Base-by-base conservation (phyloP, 306 rosid species). In the Hippophae rhamnoides region DNA sequence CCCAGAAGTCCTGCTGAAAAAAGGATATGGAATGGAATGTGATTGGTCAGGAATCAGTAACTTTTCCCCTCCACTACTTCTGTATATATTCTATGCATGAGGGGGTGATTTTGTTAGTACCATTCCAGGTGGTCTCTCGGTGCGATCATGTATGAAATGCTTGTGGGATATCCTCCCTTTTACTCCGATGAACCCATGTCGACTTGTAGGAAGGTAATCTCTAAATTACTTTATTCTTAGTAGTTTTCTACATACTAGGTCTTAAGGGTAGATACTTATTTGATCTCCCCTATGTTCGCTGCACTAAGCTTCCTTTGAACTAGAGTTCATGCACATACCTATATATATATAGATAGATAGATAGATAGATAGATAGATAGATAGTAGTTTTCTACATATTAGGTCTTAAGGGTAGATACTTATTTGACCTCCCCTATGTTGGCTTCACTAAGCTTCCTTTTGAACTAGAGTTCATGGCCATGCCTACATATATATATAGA, bases 1-100 rank as follows among this genome's bases (percentile, higher is more conserved):
- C 70, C 99, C 99, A 3, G 99, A 93, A 76, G 97, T 93, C 75
- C 70, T 93, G 71, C 78, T 93, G 79, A 93, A 93, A 86, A 88
- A 93, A 73, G 99, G 99, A 82, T 93, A 93, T 80, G 99, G 99
- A 54, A 84, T 93, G 99, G 99, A 93, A 70, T 93, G 99, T 77
- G 99, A 93, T 77, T 93, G 86, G 80, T 81, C 56, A 76, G 94
- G 82, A 76, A 61, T 31, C 64, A 54, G 31, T 13, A 57, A 50
- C 58, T 47, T 52, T 62, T 63, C 62, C 8, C 47, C 26, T 58
- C 53, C 18, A 26, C 48, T 56, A 49, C 9, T 49, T 62, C 55
- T 53, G 5, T 58, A 14, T 41, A 41, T 72, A 59, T 62, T 69
- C 64, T 52, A 47, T 67, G 14, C 66, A 43, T 67, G 49, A 66